These are phyloP conservation scores for Triticum timopheevii DNA, from an alignment of 176 grass and related monocot genomes.

Conservation along the genomic window DNA sequence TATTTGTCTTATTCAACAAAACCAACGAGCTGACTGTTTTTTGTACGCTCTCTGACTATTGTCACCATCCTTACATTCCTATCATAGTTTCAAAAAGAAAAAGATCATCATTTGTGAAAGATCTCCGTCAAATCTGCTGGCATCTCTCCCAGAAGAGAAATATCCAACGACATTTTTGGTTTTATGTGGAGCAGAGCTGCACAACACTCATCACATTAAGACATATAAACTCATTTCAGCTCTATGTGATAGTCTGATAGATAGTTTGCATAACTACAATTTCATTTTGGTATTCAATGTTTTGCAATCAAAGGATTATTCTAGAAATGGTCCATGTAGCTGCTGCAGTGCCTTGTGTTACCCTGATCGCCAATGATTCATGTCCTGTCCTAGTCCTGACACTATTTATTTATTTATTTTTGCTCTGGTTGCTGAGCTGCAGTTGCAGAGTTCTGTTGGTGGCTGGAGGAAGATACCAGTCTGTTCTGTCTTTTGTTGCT, in stretches of 20 bases:
- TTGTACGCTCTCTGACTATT: not conserved
- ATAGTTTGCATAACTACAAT: not conserved
- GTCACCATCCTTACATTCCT: not conserved
- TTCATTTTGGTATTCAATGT: not conserved
- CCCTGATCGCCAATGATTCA: slow-evolving; percentile 7
- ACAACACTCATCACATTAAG: not conserved
- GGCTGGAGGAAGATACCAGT: not conserved
- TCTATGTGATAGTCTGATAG: no score
- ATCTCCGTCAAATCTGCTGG: not conserved
- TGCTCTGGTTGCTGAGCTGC: slow-evolving; percentile 3
- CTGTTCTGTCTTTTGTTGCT: slow-evolving; percentile 15
- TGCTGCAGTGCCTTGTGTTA: not conserved
- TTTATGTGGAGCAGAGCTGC: not conserved
- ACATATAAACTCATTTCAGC: no score
- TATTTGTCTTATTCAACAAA: not conserved
- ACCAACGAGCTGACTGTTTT: not conserved
- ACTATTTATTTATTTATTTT: not conserved
- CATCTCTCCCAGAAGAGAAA: not conserved
- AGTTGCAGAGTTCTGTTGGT: not conserved
- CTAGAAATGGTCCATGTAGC: not conserved
- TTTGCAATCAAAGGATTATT: not conserved
- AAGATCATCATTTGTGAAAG: not conserved
- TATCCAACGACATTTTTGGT: not conserved
- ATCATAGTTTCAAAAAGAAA: not conserved
- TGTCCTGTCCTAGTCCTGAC: not conserved